Evolutionary conservation across 2,329 filamentous ascomycete genomes (phyloP), one percentile per base, ranked within the genome.

Genomic region (Fusarium sarcochroum): DNA sequence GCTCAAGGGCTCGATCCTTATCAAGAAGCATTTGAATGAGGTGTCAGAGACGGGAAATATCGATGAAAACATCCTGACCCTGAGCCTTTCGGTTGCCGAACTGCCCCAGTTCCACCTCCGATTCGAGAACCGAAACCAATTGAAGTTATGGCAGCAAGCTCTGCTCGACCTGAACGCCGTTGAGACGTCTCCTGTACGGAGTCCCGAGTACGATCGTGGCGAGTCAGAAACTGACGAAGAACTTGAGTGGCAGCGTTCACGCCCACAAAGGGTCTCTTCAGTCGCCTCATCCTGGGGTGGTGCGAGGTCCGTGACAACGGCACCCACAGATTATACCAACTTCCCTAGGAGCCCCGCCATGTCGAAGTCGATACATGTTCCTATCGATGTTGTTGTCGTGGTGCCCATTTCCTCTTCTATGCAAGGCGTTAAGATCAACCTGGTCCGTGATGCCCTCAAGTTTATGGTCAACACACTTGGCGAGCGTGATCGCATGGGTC

Each of bases 371-470:
- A 78, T 95, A 47, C 96, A 99, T 76, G 93, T 98, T 17, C 95
- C 96, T 3, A 89, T 98, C 54, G 96, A 99, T 76, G 90, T 99
- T 30, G 95, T 99, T 0, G 93, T 98, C 1, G 96, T 99, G 21
- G 94, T 99, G 34, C 96, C 96, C 0, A 94, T 99, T 7, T 98
- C 96, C 0, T 97, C 95, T 1, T 98, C 96, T 0, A 99, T 98
- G 95, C 96, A 98, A 80, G 96, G 96, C n/a, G 88, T 99, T 63
- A 99, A 99, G 82, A 98, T 98, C 76, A 97, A 95, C 65, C 85
- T 99, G 2, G 89, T 99, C 15, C 90, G 94, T 41, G 96, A 99
- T 79, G 92, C 95, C 0, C 85, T 99, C 35, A 93, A 92, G 61
- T 99, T 98, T 78, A 90, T 99, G 79, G 93, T 99, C 3, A 87